Evolutionary conservation across 345 rosid species (phyloP).

Genomic region (Pelargonium nanum): DNA sequence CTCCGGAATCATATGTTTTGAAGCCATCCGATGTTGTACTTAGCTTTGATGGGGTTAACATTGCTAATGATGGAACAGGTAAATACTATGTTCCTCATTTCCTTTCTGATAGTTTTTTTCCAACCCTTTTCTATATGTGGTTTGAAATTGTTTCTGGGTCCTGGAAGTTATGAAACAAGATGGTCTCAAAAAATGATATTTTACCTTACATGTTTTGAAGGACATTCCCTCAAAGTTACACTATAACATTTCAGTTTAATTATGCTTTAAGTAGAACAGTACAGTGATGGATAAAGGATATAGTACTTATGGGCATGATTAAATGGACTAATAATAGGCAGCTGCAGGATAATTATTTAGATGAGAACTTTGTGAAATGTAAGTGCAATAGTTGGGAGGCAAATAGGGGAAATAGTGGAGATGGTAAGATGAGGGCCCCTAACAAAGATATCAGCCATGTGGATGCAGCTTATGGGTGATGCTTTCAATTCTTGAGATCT

Average conservation of each 20-base stretch:
- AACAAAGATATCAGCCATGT: not conserved
- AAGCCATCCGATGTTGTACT: conserved; percentile 80
- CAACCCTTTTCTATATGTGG: not conserved
- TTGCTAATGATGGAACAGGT: conserved; percentile 98
- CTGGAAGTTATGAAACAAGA: not conserved
- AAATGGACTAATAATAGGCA: too few species aligned
- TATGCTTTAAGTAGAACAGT: not conserved
- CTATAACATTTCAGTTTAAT: too few species aligned
- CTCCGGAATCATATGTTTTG: conserved; percentile 71
- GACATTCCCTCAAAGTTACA: not conserved
- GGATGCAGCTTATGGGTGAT: not conserved
- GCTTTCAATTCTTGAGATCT: not conserved
- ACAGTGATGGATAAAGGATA: too few species aligned
- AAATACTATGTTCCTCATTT: conserved; percentile 7
- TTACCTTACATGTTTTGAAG: too few species aligned
- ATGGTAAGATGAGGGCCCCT: not conserved
- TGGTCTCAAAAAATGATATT: too few species aligned
- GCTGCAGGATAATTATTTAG: not conserved
- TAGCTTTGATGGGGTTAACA: conserved; percentile 73
- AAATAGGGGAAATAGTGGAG: not conserved
- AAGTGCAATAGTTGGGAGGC: not conserved
- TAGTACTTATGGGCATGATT: not conserved
- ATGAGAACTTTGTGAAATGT: not conserved
- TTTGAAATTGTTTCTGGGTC: not conserved
- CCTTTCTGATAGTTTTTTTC: not conserved